phyloP scores from a whole-genome alignment of 2,329 filamentous ascomycete species.

The Exophiala calicioides region DNA sequence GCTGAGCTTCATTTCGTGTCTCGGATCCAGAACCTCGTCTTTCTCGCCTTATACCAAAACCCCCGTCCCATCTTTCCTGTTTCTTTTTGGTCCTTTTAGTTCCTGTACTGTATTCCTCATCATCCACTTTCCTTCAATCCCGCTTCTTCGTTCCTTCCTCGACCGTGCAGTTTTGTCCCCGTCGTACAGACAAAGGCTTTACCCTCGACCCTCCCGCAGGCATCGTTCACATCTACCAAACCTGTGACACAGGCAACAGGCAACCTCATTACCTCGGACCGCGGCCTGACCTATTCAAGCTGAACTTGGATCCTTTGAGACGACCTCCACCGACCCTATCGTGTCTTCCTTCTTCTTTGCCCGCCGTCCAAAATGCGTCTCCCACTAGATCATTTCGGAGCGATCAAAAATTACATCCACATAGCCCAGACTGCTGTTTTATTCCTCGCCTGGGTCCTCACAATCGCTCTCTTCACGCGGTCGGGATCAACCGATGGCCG shows the following conservation, averaged over 20 bases:
- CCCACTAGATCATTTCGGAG: constrained; percentile 44
- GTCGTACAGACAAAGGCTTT: neutral
- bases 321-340: too few species aligned
- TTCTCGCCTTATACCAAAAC: neutral
- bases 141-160: neutral
- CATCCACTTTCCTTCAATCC: neutral
- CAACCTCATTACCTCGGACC: neutral
- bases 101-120: constrained; percentile 2
- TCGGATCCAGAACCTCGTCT: neutral
- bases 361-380: constrained; percentile 22
- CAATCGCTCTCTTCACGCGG: constrained; percentile 60
- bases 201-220: neutral
- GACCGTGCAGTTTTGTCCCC: neutral
- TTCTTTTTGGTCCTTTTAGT: neutral
- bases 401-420: constrained; percentile 59
- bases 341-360: neutral
- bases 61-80: neutral
- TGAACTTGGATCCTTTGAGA: neutral
- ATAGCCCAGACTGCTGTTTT: constrained; percentile 56
- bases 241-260: neutral
- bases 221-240: too few species aligned
- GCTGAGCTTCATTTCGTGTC: constrained; percentile 9
- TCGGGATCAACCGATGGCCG: constrained; percentile 55
- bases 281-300: neutral
- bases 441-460: constrained; percentile 60